Evolutionary conservation across 75 land plant genomes (phyloP), one percentile per base, ranked within the genome.

Genomic region (Pinus tabuliformis): DNA sequence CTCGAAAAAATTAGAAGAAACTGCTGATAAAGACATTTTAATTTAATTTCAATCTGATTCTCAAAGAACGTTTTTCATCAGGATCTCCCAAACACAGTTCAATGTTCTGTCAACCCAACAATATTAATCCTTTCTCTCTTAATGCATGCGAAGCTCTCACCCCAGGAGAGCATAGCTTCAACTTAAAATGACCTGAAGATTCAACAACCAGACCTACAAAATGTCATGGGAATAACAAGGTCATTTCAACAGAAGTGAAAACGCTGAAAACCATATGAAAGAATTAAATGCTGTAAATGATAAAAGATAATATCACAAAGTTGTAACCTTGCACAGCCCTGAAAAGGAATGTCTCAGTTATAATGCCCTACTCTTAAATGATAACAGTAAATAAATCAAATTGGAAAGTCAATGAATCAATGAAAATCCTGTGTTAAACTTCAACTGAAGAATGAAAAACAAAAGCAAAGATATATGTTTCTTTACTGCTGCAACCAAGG

Each of bases 61-160:
- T 68, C n/a, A 45, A 3, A 68, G 72, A 68, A 21, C 42, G 42
- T 5, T 68, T 18, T 68, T 68, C 72, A 18, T 42, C 72, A n/a
- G n/a, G 22, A 42, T 68, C 42, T 68, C 72, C 52, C 8, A 68
- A 42, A 64, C 18, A 33, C 33, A 64, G 42, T 30, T 68, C 72
- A 68, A 68, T 68, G 42, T 68, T 42, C 22, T n/a, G 72, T 68
- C n/a, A 68, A 20, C 52, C 72, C 72, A 68, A 22, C 21, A 42
- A 20, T 20, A 36, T 39, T 6, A 68, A 68, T 21, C 72, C 42
- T 3, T 42, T 24, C 72, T n/a, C 3, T 68, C 11, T 5, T 20
- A 18, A 39, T 16, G 39, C 49, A 20, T 21, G 20, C 3, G 22
- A 42, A 39, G 20, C 72, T 33, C 39, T 33, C 20, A 2, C 20